Evolutionary conservation across 306 rosid species (phyloP), one percentile per base, ranked within the genome.

Genomic region (Vigna reflexopilosa): DNA sequence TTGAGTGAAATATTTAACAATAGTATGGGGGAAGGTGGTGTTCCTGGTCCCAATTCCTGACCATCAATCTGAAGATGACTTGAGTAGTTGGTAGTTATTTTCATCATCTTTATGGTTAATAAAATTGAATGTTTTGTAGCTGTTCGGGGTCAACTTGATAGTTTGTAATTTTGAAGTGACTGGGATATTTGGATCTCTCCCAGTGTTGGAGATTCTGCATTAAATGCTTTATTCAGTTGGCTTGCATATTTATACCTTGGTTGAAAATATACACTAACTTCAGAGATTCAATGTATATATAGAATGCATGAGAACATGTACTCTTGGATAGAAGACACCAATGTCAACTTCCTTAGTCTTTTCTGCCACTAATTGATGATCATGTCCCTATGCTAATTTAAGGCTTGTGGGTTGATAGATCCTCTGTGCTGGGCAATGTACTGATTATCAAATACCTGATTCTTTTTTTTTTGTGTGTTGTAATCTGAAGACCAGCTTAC

Each of bases 261-360:
- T 16, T 45, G 50, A 30, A 66, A 78, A n/a, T 17, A 47, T 48
- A 50, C 72, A 72, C 72, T 44, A 40, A 17, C 67, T 56, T 38
- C 4, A 34, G 40, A 19, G 57, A 30, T 4, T 30, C 34, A 30
- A 30, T 30, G 0, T 30, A 30, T 4, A 30, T 30, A 30, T 30
- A 30, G 34, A 30, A 30, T 30, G 34, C 34, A 30, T 30, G 0
- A 30, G 34, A 4, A 30, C 34, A 56, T 30, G 26, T 56, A 19
- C 26, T 76, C 9, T 28, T 55, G 56, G 22, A n/a, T 58, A 38
- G 10, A 67, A 45, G 54, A 56, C 65, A 59, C 71, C 17, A n/a
- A 54, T 63, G 44, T 57, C 8, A 4, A 34, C 68, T n/a, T 45
- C 30, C 65, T 36, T 40, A 13, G 49, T 81, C 51, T 64, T 72